Base-by-base conservation (phyloP, 2,329 filamentous ascomycete genomes). In the Phialophora expanda region DNA sequence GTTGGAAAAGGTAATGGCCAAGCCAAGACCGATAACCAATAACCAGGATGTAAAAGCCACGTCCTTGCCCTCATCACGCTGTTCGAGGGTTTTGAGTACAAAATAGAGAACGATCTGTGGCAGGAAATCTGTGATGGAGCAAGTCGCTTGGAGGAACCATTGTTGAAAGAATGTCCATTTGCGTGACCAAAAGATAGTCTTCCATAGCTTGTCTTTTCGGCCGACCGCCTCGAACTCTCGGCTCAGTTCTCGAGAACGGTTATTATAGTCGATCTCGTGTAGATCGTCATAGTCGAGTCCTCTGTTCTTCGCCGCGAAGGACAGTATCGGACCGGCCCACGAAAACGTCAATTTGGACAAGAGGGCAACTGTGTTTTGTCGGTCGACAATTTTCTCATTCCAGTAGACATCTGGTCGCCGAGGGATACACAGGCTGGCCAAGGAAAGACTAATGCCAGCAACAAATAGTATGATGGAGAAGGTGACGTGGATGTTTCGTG, bases 41-140 rank as follows among this genome's bases (percentile, higher is more conserved):
- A 86, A 75, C 87, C 89, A 91, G 0, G 88, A 84, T 41, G 86
- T 81, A 0, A 82, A 73, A 2, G 82, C 79, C 9, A 85, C 78
- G 20, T 78, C 73, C 20, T 81, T 76, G 1, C 82, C 83, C 1
- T 74, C 73, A 4, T 78, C 76, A 12, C 85, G 82, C 14, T 74
- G 75, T 75, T 94, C 90, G 8, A 94, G 81, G 1, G 85, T 82
- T 38, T 81, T 82, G 22, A 94, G 82, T 12, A 94, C 84, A 55
- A 85, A 84, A 64, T 89, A 82, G 69, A 91, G 86, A 30, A 88
- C 85, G 75, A 89, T 86, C 73, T 92, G 91, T 0, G 91, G 91
- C 0, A 86, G 84, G 65, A 93, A 88, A 62, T 86, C 87, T n/a
- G 90, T 71, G 32, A 89, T 71, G 8, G 85, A 84, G 22, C 83